Percentiles rank a stretch among this genome's conserved stretches.
Conservation (phyloP, 2,329 filamentous ascomycete species). For the Boeremia lycopersici region DNA sequence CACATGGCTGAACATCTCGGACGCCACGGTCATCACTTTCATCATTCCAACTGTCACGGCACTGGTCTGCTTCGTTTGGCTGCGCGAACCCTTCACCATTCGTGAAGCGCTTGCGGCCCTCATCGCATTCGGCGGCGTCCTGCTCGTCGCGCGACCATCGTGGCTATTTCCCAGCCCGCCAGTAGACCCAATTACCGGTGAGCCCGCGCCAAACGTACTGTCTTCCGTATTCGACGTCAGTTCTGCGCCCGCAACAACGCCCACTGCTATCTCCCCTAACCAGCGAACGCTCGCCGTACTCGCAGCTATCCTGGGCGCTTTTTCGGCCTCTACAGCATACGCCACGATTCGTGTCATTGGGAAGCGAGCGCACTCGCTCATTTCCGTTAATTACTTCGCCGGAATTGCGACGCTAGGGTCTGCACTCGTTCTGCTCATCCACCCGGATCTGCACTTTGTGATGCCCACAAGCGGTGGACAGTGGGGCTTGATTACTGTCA, state of each 20-base stretch:
- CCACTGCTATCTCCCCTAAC: slow-evolving; percentile 54
- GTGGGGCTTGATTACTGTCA: slow-evolving; percentile 69
- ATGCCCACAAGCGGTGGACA: slow-evolving; percentile 59
- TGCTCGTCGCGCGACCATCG: slow-evolving; percentile 77
- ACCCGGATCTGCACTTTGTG: slow-evolving; percentile 62
- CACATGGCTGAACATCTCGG: slow-evolving; percentile 79
- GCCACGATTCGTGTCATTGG: slow-evolving; percentile 80
- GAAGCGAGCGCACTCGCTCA: slow-evolving; percentile 74
- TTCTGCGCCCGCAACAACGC: slow-evolving; percentile 4
- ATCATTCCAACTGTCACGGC: slow-evolving; percentile 77
- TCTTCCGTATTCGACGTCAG: neutral
- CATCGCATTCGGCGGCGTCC: slow-evolving; percentile 75
- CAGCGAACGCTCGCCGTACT: slow-evolving; percentile 72
- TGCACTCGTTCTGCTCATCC: slow-evolving; percentile 58
- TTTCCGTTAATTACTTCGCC: slow-evolving; percentile 83
- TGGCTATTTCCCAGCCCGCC: slow-evolving; percentile 54
- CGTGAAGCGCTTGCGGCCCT: slow-evolving; percentile 77
- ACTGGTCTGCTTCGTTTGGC: slow-evolving; percentile 75
- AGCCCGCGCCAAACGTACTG: slow-evolving; percentile 31
- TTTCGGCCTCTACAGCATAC: slow-evolving; percentile 74
- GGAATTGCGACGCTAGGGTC: slow-evolving; percentile 70
- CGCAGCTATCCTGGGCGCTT: slow-evolving; percentile 73
- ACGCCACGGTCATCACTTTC: slow-evolving; percentile 87
- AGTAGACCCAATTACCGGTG: slow-evolving; percentile 36
- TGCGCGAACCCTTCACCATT: slow-evolving; percentile 75